phyloP scores from a whole-genome alignment of 257 asterid species.

The Lycium barbarum region DNA sequence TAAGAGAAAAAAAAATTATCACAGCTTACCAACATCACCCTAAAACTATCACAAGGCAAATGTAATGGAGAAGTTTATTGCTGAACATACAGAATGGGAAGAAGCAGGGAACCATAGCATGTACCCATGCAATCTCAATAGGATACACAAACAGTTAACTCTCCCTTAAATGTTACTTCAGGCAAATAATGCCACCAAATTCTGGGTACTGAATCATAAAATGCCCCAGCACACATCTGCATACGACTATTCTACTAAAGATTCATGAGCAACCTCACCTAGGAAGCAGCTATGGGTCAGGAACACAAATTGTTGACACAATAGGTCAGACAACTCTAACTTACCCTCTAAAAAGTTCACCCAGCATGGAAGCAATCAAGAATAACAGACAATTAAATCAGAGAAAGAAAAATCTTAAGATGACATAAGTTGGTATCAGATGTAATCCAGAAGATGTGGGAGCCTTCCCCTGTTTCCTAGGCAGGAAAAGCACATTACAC shows the following conservation, averaged over 20 bases:
- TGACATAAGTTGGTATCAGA: not conserved
- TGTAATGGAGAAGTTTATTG: not conserved
- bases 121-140: not conserved
- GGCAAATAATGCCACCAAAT: not conserved
- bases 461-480: not conserved
- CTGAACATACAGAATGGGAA: conserved; percentile 2
- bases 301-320: not conserved
- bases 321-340: conserved; percentile 8
- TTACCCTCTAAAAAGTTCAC: not conserved
- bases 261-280: conserved; percentile 1
- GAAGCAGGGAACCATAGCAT: not conserved
- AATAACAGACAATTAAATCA: not conserved
- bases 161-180: not conserved
- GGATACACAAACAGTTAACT: not conserved
- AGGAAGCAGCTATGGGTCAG: not conserved
- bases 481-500: conserved; percentile 1
- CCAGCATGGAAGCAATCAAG: conserved; percentile 20
- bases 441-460: conserved; percentile 15
- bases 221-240: not conserved
- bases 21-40: not conserved
- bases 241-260: not conserved
- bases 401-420: not conserved
- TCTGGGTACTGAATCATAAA: not conserved
- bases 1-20: not conserved
- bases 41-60: conserved; percentile 14